Evolutionary conservation across 495 filamentous ascomycete species (phyloP), one percentile per base, ranked within the genome.

Genomic region (Tuber brumale): DNA sequence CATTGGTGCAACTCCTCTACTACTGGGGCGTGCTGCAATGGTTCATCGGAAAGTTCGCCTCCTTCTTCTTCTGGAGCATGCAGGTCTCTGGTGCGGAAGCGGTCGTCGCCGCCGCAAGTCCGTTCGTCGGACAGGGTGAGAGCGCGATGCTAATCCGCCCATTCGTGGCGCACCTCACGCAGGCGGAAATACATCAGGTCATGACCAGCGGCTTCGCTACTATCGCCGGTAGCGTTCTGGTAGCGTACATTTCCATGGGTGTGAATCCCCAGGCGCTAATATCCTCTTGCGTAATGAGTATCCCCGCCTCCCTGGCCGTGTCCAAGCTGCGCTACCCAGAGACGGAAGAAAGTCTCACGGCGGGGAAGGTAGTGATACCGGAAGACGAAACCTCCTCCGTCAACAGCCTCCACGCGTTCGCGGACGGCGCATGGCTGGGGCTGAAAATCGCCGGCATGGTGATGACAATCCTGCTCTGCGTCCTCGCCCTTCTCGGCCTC

Each of bases 71-170:
- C 88, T 96, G 92, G 91, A 86, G 85, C 69, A 90, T 97, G 87
- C 87, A 89, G 14, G 92, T 97, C n/a, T 95, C 93, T n/a, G 94
- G 94, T 61, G 93, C 92, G 70, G 94, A 97, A 83, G 93, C 94
- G 37, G 92, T 97, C 43, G 94, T 97, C 42, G 94, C 94, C 43
- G 92, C 94, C 69, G 94, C 94, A n/a, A 94, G 94, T 8, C 94
- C 94, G 1, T 97, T 97, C 85, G 94, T 97, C 79, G 94, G 94
- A 44, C 94, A 95, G 85, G 94, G 94, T 77, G 94, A 97, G 86
- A 94, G 92, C 12, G 94, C 92, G 46, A 95, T 97, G 91, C 85
- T 97, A 72, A 93, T 97, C 85, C 89, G 90, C 51, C 93, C 93
- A 10, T 97, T 94, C 84, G 89, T 97, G 70, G 85, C 91, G 9